phyloP scores from a whole-genome alignment of 148 eudicot species.

The Rhododendron ferrugineum region DNA sequence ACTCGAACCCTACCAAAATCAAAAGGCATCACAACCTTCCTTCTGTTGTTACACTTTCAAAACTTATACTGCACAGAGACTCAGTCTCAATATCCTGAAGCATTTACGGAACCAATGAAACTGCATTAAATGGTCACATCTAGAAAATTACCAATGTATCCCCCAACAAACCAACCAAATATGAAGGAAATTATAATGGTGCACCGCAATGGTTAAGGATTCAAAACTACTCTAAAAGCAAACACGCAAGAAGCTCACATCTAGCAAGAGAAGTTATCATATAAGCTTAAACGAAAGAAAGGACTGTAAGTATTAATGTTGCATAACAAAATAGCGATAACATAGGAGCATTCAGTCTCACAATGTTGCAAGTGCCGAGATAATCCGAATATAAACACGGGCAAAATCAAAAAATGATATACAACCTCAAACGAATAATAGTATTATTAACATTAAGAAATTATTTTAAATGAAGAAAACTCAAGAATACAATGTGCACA shows the following conservation, averaged over 20 bases:
- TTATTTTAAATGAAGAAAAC: not conserved
- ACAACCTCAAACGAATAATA: not conserved
- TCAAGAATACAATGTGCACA: conserved; percentile 13
- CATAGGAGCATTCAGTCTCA: not conserved
- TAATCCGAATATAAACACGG: not conserved
- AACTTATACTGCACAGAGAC: not conserved
- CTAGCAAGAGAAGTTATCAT: not conserved
- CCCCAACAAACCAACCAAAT: not conserved
- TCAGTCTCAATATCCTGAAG: not conserved
- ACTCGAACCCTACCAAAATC: not conserved
- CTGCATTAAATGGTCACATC: not conserved
- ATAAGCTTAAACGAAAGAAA: not conserved
- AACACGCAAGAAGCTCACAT: not conserved
- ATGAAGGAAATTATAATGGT: not conserved
- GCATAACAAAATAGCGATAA: not conserved
- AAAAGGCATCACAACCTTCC: not conserved
- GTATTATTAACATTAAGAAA: not conserved
- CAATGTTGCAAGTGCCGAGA: not conserved
- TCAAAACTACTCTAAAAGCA: not conserved
- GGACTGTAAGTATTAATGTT: not conserved
- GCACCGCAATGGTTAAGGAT: not conserved
- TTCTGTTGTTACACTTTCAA: not conserved
- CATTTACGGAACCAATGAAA: not conserved
- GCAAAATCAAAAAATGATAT: not conserved
- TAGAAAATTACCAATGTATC: not conserved